Base-by-base conservation (phyloP, 2,329 filamentous ascomycete species). In the Aspergillus quadricinctus region DNA sequence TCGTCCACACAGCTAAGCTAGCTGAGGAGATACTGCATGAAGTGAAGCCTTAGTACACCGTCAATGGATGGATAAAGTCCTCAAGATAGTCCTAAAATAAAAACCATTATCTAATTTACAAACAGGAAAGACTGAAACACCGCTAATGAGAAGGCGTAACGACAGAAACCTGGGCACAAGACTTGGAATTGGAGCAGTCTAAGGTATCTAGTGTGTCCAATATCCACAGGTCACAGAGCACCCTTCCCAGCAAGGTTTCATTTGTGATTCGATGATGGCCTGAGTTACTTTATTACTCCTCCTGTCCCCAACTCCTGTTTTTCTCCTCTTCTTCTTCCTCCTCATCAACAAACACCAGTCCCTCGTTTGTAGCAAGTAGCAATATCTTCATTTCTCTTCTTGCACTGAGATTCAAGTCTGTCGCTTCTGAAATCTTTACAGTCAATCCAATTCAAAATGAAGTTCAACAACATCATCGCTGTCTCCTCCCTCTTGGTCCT, bases 401-500 rank as follows among this genome's bases (percentile, higher is more conserved):
- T 51, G 49, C 31, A 46, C 35, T 40, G 54, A 28, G 37, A 27
- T 50, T 25, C 49, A 54, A 48, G 53, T 57, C 59, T 61, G 55
- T 63, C 59, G 53, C 55, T 59, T 57, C 52, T 27, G 19, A 17
- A 14, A 46, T 27, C 21, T 10, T 2, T 25, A 25, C 43, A 46
- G 23, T 46, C 23, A 50, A 23, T 52, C 35, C 21, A 27, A 23
- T 4, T 56, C 63, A 72, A 63, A 54, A 76, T 76, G 74, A 76
- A 75, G 71, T 62, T 78, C 73, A 73, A 46, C 43, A 46, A 70
- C 57, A 57, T 76, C 57, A 60, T 78, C 61, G 69, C 78, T 62
- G 62, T 81, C 59, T 70, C 74, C 57, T 72, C 76, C 58, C 71
- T 83, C 59, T 67, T 75, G 62, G 75, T 73, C 62, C 67, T 78